Base-by-base conservation (phyloP, 192 early-diverging fungal species). In the Allomyces arbusculus region DNA sequence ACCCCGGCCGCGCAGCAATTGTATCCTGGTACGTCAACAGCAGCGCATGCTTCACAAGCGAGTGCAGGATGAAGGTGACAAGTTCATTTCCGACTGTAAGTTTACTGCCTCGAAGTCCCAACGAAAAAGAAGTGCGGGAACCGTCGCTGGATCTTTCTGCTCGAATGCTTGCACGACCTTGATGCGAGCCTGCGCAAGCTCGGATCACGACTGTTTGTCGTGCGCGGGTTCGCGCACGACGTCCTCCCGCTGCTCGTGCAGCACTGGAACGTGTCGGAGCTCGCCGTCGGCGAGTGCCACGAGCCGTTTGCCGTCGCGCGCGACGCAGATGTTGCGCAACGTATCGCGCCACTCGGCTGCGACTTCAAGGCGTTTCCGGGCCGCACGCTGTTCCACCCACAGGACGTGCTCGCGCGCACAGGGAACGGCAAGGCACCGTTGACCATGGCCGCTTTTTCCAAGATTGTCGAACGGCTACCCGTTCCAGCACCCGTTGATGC, bases 201-300 rank as follows among this genome's bases (percentile, higher is more conserved):
- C 40, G 63, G 64, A 24, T 70, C 69, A 19, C 66, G 64, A 24
- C 67, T 74, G 19, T 55, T 74, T 19, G 72, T 74, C 10, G 16
- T 69, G 23, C 67, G 66, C 24, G 72, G 72, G 11, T 45, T 68
- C 22, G 69, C 72, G 0, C 23, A 25, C 10, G 28, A 63, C 1
- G 40, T 68, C 0, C 24, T 74, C 16, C 69, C 72, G 16, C 44
- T 24, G 11, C 43, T 68, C 16, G 24, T 23, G 50, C 23, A 26
- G 11, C 19, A 44, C 19, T 71, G 66, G 66, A 28, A 61, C 8
- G 26, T 61, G 12, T 68, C 71, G 19, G 23, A 68, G 8, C 10
- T 69, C 6, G 24, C 23, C 4, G 68, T 65, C 16, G 67, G 69
- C 22, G 40, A 24, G 23, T 22, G 19, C 24, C 20, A n/a, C 23